Evolutionary conservation across 2,329 filamentous ascomycete genomes (phyloP).

Genomic region (Fusarium buharicum): DNA sequence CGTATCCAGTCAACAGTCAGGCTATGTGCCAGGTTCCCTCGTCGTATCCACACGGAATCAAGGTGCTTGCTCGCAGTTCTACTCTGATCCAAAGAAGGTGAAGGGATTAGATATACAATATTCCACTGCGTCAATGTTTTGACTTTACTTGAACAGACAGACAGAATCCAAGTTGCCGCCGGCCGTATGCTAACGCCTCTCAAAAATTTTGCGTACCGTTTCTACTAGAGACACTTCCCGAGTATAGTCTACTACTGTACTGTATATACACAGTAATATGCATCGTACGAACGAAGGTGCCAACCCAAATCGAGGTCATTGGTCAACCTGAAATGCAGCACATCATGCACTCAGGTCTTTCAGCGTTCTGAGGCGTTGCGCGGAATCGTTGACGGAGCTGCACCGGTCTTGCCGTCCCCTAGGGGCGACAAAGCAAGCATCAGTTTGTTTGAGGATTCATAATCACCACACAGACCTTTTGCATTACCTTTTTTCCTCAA

Average conservation of each 20-base stretch:
- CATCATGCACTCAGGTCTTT: constrained; percentile 28
- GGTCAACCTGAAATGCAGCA: constrained; percentile 36
- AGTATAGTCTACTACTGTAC: constrained; percentile 20
- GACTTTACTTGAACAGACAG: neutral
- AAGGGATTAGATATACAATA: constrained; percentile 4
- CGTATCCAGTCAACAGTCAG: constrained; percentile 19
- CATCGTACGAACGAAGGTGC: constrained; percentile 13
- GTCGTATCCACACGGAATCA: constrained; percentile 39
- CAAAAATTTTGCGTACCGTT: constrained; percentile 26
- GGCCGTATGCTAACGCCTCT: constrained; percentile 17
- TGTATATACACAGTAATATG: neutral
- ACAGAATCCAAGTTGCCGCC: constrained; percentile 18
- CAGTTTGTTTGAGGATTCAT: constrained; percentile 16
- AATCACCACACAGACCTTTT: constrained; percentile 5
- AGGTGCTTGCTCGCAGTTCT: constrained; percentile 10
- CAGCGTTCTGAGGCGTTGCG: constrained; percentile 30
- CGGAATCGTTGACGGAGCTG: constrained; percentile 35
- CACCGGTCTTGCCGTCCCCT: constrained; percentile 41
- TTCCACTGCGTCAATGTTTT: neutral
- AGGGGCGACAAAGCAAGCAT: constrained; percentile 3
- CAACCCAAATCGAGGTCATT: constrained; percentile 26
- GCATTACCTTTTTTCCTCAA: constrained; percentile 12
- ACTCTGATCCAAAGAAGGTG: constrained; percentile 8
- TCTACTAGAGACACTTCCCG: constrained; percentile 18
- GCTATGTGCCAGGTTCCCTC: constrained; percentile 31